Percentiles rank a stretch among this genome's conserved stretches.
Evolutionary conservation across 371 early-diverging fungal species (phyloP).

Genomic region (Actinomortierella ambigua): DNA sequence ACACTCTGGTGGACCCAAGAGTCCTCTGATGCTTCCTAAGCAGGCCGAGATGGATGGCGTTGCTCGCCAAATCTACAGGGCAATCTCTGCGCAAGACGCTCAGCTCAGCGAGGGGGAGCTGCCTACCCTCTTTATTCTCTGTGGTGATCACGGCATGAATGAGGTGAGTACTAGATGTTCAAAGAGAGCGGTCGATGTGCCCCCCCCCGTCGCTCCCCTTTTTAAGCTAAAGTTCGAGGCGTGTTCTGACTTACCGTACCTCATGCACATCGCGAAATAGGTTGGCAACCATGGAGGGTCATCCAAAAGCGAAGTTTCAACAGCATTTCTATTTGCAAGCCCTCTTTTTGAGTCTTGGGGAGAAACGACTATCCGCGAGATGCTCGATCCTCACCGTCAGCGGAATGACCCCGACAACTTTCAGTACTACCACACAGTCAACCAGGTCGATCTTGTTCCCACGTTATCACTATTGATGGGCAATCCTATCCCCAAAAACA

Average conservation of each 20-base stretch:
- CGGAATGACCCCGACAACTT: conserved; percentile 15
- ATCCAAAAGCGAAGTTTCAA: conserved; percentile 64
- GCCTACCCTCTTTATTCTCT: conserved; percentile 88
- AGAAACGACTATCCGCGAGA: conserved; percentile 30
- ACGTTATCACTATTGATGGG: conserved; percentile 85
- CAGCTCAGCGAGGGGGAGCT: conserved; percentile 52
- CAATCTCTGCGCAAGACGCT: conserved; percentile 25
- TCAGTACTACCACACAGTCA: conserved; percentile 54
- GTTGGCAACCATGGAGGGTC: conserved; percentile 73
- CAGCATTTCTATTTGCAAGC: conserved; percentile 50
- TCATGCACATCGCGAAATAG: conserved; percentile 21
- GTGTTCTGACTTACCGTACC: too few relatives aligned
- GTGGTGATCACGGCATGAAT: conserved; percentile 99
- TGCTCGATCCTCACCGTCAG: conserved; percentile 20
- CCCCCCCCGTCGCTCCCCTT: too few relatives aligned
- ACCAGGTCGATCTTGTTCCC: conserved; percentile 90
- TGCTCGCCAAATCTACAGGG: conserved; percentile 58
- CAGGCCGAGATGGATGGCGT: conserved; percentile 82
- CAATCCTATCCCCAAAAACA: conserved; percentile 91
- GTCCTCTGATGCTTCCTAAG: conserved; percentile 77
- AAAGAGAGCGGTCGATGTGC: too few relatives aligned
- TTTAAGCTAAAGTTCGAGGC: too few relatives aligned
- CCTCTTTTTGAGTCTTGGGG: conserved; percentile 4
- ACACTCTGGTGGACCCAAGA: conserved; percentile 85
- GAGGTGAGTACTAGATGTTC: conserved; percentile 87